Evolutionary conservation across 2,329 filamentous ascomycete genomes (phyloP).

Genomic region (Verticillium dahliae): DNA sequence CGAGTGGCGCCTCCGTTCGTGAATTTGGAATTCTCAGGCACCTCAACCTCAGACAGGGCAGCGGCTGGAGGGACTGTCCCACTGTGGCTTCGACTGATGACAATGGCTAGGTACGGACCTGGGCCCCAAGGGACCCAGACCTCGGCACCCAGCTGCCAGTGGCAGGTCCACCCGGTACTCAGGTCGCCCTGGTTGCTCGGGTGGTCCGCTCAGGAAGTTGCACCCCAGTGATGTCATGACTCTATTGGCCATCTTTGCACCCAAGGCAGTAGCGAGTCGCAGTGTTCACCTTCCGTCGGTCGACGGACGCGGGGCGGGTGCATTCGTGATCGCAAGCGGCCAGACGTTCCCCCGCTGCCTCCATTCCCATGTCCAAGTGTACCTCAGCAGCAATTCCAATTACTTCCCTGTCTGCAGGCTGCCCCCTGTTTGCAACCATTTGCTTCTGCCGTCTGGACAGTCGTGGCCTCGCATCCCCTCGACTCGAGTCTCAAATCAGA

Average conservation of each 20-base stretch:
- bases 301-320: neutral
- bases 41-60: too few relatives aligned
- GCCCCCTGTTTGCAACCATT: neutral
- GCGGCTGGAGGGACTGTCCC: neutral
- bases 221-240: neutral
- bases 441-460: neutral
- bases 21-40: neutral
- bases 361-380: neutral
- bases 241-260: neutral
- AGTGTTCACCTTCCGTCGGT: neutral
- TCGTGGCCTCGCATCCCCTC: neutral
- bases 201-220: neutral
- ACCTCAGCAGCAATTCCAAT: neutral
- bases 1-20: neutral
- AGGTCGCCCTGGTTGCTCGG: too few relatives aligned
- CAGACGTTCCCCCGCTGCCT: neutral
- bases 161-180: neutral
- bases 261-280: neutral
- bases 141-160: neutral
- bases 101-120: neutral
- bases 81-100: neutral
- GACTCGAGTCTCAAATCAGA: too few relatives aligned
- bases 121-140: neutral
- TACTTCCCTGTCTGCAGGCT: neutral
- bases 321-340: neutral